A percentile compares a stretch with the other conserved stretches of the same genome.
phyloP scores from a whole-genome alignment of 2,329 filamentous ascomycete genomes.

The Anisogramma anomala region DNA sequence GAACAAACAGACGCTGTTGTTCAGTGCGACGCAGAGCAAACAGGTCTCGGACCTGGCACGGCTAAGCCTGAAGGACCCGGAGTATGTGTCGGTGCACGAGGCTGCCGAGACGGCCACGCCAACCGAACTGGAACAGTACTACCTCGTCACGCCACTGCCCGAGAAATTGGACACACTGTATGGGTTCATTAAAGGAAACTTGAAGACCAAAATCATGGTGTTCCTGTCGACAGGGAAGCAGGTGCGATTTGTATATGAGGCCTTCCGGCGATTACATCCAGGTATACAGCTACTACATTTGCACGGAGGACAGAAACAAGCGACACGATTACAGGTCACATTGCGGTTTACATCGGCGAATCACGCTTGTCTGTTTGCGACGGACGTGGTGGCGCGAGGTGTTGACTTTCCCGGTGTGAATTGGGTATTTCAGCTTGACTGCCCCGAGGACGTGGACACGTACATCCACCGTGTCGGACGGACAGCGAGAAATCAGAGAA shows the following conservation, averaged over 20 bases:
- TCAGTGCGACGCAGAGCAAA: conserved; percentile 92
- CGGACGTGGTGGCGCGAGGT: conserved; percentile 86
- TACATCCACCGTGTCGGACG: conserved; percentile 95
- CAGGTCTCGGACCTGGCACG: conserved; percentile 85
- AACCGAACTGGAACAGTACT: conserved; percentile 76
- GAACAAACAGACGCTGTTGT: conserved; percentile 80
- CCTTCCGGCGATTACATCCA: conserved; percentile 83
- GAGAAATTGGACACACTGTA: conserved; percentile 88
- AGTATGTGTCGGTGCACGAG: conserved; percentile 92
- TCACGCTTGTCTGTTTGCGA: conserved; percentile 82
- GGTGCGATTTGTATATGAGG: conserved; percentile 90
- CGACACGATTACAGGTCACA: conserved; percentile 77
- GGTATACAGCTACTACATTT: conserved; percentile 88
- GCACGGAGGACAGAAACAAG: conserved; percentile 87
- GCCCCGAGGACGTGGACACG: conserved; percentile 90
- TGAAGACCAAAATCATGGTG: conserved; percentile 90
- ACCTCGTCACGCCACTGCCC: conserved; percentile 70
- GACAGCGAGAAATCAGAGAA: conserved; percentile 83
- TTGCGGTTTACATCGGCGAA: conserved; percentile 70
- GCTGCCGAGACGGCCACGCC: conserved; percentile 70
- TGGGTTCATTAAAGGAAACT: conserved; percentile 81
- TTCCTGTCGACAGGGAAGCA: conserved; percentile 95
- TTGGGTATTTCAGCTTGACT: conserved; percentile 98
- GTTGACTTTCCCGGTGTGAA: conserved; percentile 95
- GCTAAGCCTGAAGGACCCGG: conserved; percentile 76